Evolutionary conservation across 2,329 filamentous ascomycete species (phyloP).

Genomic region (Exophiala oligosperma): DNA sequence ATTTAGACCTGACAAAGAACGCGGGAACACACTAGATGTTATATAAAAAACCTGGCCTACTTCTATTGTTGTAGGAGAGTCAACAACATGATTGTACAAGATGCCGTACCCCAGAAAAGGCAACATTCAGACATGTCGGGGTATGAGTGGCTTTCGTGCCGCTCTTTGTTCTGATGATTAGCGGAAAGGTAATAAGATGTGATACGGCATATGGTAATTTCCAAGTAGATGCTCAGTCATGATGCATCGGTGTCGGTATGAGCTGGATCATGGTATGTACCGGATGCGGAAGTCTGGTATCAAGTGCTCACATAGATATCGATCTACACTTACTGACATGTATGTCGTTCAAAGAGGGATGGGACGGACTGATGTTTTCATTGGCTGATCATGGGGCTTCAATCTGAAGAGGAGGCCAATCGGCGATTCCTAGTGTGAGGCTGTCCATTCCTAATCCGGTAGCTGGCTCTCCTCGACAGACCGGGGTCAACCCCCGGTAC

Average conservation of each 20-base stretch:
- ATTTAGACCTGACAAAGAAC: no score
- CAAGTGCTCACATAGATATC: neutral
- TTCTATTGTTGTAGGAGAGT: no score
- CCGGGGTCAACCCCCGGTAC: neutral
- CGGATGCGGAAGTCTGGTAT: neutral
- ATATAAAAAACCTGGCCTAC: no score
- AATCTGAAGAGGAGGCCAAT: neutral
- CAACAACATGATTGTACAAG: no score
- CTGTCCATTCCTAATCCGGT: neutral
- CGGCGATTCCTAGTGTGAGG: neutral
- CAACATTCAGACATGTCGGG: neutral
- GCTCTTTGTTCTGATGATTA: neutral
- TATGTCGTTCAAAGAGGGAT: neutral
- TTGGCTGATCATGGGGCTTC: neutral
- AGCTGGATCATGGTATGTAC: neutral
- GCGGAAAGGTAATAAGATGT: neutral
- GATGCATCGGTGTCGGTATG: neutral
- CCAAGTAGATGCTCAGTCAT: neutral
- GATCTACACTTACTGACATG: neutral
- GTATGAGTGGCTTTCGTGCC: neutral
- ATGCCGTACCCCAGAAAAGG: neutral
- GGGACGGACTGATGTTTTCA: neutral
- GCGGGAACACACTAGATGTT: no score
- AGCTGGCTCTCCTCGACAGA: neutral
- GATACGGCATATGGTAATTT: conserved; percentile 15